Conservation (phyloP, 164 flowering plant species). For the Echeveria elegans region DNA sequence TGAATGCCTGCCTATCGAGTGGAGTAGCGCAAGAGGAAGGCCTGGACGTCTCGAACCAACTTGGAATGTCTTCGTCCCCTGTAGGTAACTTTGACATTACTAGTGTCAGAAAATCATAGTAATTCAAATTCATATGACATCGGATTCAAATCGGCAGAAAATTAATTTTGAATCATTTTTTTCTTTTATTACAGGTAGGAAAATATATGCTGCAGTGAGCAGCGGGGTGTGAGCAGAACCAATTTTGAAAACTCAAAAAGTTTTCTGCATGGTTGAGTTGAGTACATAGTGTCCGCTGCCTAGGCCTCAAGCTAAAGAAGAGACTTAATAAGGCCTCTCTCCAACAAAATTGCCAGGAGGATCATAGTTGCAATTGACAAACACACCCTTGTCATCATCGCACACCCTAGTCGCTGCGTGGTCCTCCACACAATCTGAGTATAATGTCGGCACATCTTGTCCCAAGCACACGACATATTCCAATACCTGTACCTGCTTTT, state of each 20-base stretch:
- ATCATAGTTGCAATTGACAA: conserved; percentile 60
- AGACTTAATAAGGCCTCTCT: conserved; percentile 44
- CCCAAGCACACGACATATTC: conserved; percentile 29
- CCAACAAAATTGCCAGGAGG: conserved; percentile 74
- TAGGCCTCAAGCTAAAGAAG: not conserved
- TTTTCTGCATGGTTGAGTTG: not conserved
- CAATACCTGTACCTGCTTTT: conserved; percentile 30
- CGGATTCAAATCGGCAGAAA: not conserved
- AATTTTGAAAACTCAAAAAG: not conserved
- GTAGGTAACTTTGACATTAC: not conserved
- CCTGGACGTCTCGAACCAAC: too few species aligned
- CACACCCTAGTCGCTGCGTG: conserved; percentile 57
- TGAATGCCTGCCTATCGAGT: not conserved
- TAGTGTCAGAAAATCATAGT: not conserved
- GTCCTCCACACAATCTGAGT: conserved; percentile 62
- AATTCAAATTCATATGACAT: not conserved
- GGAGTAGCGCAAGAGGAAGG: not conserved
- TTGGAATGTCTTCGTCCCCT: not conserved
- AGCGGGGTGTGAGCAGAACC: not conserved
- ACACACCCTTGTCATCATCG: conserved; percentile 26
- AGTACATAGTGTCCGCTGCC: not conserved
- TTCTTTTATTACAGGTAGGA: not conserved
- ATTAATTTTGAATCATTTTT: not conserved
- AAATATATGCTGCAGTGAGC: not conserved
- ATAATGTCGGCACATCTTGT: conserved; percentile 51